Base-by-base conservation (phyloP, 208 protist species). In the Porcisia hertigi region DNA sequence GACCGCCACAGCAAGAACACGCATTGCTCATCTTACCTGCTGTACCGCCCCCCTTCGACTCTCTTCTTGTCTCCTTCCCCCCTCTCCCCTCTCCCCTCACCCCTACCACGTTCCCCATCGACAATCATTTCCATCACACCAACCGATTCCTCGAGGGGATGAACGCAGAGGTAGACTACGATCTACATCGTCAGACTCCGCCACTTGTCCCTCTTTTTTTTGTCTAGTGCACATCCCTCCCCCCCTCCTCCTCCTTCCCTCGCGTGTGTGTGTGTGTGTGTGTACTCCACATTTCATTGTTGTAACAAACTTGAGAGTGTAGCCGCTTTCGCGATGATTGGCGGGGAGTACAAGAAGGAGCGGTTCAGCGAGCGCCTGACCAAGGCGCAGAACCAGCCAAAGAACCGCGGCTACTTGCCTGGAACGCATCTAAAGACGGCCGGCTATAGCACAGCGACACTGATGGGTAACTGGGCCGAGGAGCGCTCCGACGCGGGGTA, bases 281-380 rank as follows among this genome's bases (percentile, higher is more conserved):
- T 60, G 25, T 1, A n/a, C 30, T 1, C 7, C 25, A 23, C 47
- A 30, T 43, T 11, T 34, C 62, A 2, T 18, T 41, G 7, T 43
- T 49, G 9, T 18, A 11, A 20, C 8, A n/a, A 65, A 12, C 59
- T 23, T 23, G 20, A 7, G 9, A 39, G 4, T 25, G 43, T 20
- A 0, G 14, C 23, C 25, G 25, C 18, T 7, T 36, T 77, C 18
- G 65, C 45, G 16, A 97, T 97, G 93, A 88, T 97, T 60, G 93
- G 93, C 36, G 92, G 92, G 0, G 92, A 98, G 72, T 93, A 96
- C 86, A 92, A 90, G 60, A 94, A 96, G 73, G 92, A 98, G 77
- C 91, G 94, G 63, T 86, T 95, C 59, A 97, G 93, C 75, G 94
- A 98, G 86, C 84, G 92, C 8, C 71, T 96, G 43, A 73, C 75